Base-by-base conservation (phyloP, 768 basidiomycete genomes). In the Termitomyces sp. region DNA sequence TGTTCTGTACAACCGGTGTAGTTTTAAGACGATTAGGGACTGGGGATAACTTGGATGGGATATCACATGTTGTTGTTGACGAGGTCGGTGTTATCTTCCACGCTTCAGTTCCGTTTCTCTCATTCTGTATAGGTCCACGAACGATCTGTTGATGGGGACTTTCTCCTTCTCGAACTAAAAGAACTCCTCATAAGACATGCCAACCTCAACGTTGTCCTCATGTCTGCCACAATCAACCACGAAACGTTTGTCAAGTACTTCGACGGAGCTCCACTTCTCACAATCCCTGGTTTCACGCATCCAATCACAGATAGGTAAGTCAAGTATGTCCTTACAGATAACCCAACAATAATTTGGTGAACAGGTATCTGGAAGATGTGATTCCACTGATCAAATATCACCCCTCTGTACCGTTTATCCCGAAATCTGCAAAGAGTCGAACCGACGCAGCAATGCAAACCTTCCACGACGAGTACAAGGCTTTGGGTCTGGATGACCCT, bases 1-100 rank as follows among this genome's bases (percentile, higher is more conserved):
- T 96, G 20, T 97, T 96, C 69, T 94, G 94, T 69, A 98, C 96
- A 2, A 97, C 94, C 10, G 96, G 96, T 75, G 91, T 97, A n/a
- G 82, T 94, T 2, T 80, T 97, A 51, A 79, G 93, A 60, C 82
- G 92, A 17, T 74, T 97, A 12, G 83, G 86, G n/a, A 78, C 81
- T 36, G 89, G 89, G 10, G 91, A 96, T 65, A 80, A 78, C 42
- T 75, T 97, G 15, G 71, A 82, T 40, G 81, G 84, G 45, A 81
- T 95, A 47, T 88, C 89, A 3, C 96, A 97, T 75, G 79, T 98
- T 42, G 78, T 97, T 42, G 91, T 97, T 17, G 96, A 97, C 64
- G 95, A 98, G 79, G 95, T 92, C 62, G 50, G 78, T 52, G 31
- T 32, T 10, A 42, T 47, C 38, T 40, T 4, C 4, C 11, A 17